These are phyloP conservation scores for Pugionium cornutum DNA, from an alignment of 345 rosid genomes.

Conservation along the genomic window DNA sequence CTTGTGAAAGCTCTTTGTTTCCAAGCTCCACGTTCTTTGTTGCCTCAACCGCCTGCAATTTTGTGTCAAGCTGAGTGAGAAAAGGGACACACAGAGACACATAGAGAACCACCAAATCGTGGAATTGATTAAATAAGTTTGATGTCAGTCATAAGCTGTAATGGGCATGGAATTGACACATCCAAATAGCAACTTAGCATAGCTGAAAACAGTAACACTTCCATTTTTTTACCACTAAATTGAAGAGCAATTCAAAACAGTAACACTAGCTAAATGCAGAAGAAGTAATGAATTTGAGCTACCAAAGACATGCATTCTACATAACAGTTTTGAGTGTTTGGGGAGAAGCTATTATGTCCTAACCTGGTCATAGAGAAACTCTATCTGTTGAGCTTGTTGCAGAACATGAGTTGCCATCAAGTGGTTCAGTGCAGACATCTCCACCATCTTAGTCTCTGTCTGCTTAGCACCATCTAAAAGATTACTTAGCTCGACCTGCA, in stretches of 20 bases:
- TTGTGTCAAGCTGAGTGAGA: slow-evolving; percentile 18
- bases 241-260: background rate
- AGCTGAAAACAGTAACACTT: background rate
- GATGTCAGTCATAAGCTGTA: no score
- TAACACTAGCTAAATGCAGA: slow-evolving; percentile 12
- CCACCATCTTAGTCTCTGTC: slow-evolving; percentile 97
- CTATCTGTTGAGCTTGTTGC: slow-evolving; percentile 96
- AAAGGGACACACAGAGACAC: background rate
- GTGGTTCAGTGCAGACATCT: slow-evolving; percentile 96
- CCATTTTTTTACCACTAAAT: background rate
- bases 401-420: slow-evolving; percentile 93
- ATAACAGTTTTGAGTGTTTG: no score
- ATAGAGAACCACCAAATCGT: background rate
- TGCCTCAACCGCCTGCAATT: slow-evolving; percentile 79
- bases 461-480: slow-evolving; percentile 83
- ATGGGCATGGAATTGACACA: no score
- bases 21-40: slow-evolving; percentile 87
- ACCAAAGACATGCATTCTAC: background rate
- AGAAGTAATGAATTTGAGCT: background rate
- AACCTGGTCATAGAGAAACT: slow-evolving; percentile 82
- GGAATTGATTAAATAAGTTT: background rate
- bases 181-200: no score
- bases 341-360: slow-evolving; percentile 24
- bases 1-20: slow-evolving; percentile 81
- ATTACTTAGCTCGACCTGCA: slow-evolving; percentile 81